Base-by-base conservation (phyloP, 495 filamentous ascomycete species). In the Penicillium manginii region DNA sequence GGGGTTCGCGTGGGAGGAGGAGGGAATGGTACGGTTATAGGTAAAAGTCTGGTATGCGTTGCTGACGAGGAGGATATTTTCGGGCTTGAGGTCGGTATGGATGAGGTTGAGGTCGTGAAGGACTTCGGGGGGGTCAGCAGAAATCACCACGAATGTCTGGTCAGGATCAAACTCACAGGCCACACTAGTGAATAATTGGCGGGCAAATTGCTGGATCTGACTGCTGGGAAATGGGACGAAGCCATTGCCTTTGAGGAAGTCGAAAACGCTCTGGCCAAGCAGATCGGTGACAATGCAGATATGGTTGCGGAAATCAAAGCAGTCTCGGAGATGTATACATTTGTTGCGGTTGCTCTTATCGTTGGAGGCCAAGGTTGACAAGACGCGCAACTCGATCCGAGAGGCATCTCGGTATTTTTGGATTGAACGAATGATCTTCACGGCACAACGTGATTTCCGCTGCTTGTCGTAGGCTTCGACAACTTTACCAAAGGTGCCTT, bases 211-310 rank as follows among this genome's bases (percentile, higher is more conserved):
- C 72, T 98, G 94, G 57, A 98, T 98, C 70, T 98, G 93, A 65
- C 92, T 97, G 81, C 94, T 97, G n/a, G 94, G 94, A 71, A 98
- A 98, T 2, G 94, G 94, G 22, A 96, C 91, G 71, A 98, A 98
- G 47, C 81, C 80, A 71, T 98, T 98, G 64, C 86, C 86, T 78
- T 98, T 98, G 45, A 98, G 80, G 67, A 98, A 98, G 78, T 98
- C 94, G 72, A 98, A 98, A 18, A 98, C 94, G 68, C 93, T 97
- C 65, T 96, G 93, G 21, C 94, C 94, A 21, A 97, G 82, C 18
- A 98, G 80, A 71, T 97, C 94, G 70, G 96, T 98, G 63, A 98
- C 94, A 65, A 98, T 98, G 80, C 94, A 98, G 64, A 98, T 98
- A 71, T 98, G 94, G 51, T 94, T 94, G 19, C 93, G 86, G 79